These are phyloP conservation scores for Pelargonium cotyledonis DNA, from an alignment of 441 rosid genomes.

Conservation along the genomic window DNA sequence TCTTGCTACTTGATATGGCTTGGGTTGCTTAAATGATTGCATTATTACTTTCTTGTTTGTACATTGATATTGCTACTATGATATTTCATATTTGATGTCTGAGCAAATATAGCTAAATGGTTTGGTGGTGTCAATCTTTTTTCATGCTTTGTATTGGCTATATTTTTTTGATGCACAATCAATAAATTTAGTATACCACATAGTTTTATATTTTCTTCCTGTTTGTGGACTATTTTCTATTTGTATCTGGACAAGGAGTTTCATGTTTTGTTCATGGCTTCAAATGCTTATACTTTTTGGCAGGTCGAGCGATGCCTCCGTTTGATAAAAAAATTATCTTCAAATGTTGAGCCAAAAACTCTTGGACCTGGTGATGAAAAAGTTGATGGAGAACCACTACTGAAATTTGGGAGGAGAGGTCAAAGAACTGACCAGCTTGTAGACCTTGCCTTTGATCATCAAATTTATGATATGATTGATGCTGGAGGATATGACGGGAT, in stretches of 20 bases:
- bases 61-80: background rate
- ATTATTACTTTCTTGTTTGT: too few relatives aligned
- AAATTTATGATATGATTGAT: conserved; percentile 82
- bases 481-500: conserved; percentile 75
- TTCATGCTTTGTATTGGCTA: background rate
- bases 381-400: conserved; percentile 33
- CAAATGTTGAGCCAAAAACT: conserved; percentile 34
- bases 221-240: background rate
- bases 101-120: conserved; percentile 6
- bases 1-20: background rate
- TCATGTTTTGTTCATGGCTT: conserved; percentile 13
- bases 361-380: conserved; percentile 31
- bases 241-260: conserved; percentile 8
- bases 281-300: conserved; percentile 26
- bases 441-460: conserved; percentile 84
- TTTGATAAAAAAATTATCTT: conserved; percentile 47
- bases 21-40: too few relatives aligned
- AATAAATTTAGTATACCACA: background rate
- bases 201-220: background rate
- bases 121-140: background rate
- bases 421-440: conserved; percentile 59
- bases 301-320: conserved; percentile 77
- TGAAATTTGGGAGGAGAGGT: conserved; percentile 65
- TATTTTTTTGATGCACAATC: conserved; percentile 3
- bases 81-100: background rate